Evolutionary conservation across 2,329 filamentous ascomycete species (phyloP), one percentile per base, ranked within the genome.

Genomic region (Fusarium compactum): DNA sequence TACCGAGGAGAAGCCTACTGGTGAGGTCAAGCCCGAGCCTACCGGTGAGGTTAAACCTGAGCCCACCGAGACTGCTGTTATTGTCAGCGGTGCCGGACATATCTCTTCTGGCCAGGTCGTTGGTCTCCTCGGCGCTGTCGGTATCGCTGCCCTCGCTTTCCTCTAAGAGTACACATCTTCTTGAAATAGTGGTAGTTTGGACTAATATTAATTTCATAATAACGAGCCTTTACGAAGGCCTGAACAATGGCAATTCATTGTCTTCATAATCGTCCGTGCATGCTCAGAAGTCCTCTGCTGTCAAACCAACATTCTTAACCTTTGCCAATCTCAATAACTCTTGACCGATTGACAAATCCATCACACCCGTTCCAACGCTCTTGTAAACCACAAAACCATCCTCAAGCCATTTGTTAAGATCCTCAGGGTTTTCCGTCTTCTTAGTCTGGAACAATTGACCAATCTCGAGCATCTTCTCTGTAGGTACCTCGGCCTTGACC

Each of bases 341-440:
- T 29, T 82, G 81, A 1, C 89, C 90, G 8, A 91, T 87, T 5
- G 89, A 86, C 38, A 92, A 80, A 79, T 92, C 90, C 89, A 91
- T 92, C 65, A 92, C 76, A 1, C 89, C 90, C 58, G 92, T 77
- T 0, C 90, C 90, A 5, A 92, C 89, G 70, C 87, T 87, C 83
- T 92, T 92, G 75, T 90, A 92, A 34, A 92, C 87, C 1, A 92
- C 86, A 76, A 91, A 90, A 0, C 90, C 90, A 48, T 81, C 83
- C 65, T 86, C 83, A 53, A 91, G 74, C 89, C 90, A 92, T 38
- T 89, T 85, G 43, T 82, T 81, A 69, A 91, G 68, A 22, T 68
- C 71, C 4, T 20, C 25, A 0, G 67, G 55, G 10, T 52, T 59
- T 1, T 55, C 22, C 0, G 58, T 48, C 2, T 65, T 64, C 14